Evolutionary conservation across 2,329 filamentous ascomycete genomes (phyloP), one percentile per base, ranked within the genome.

Genomic region (Diaporthe longicolla): DNA sequence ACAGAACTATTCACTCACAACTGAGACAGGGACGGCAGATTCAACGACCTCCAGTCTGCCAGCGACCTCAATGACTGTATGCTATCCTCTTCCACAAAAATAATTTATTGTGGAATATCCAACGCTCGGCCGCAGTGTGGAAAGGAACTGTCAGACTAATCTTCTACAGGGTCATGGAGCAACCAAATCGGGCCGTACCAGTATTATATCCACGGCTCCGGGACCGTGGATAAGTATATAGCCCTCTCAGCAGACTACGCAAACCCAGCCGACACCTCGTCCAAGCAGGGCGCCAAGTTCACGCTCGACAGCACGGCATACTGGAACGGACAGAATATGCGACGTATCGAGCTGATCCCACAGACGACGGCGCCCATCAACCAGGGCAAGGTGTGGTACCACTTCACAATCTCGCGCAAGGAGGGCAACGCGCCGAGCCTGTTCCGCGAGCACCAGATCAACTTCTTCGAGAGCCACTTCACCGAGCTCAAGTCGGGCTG

Each of bases 311-410:
- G 82, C 78, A 92, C 89, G 0, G 87, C 92, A 0, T 93, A 90
- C 81, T 94, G 92, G 92, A 91, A 94, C 82, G 91, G 90, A 29
- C 91, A 93, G 80, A 89, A 82, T 63, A 94, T 94, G 93, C 90
- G 92, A 80, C 88, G 93, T 66, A 94, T 91, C 0, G 93, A 94
- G 83, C 84, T 94, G 75, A 94, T 94, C 77, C 92, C 93, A 13
- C 91, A 93, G 83, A 93, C 92, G 0, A 88, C 82, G 1, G 89
- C 89, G 0, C 86, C 91, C 74, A 92, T 94, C 81, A 91, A 90
- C 77, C 79, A 82, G n/a, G 92, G 92, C 59, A 91, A 89, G 68
- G 88, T 93, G 43, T 93, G 87, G 83, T 94, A 94, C 82, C 93
- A 94, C 82, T 94, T 94, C 83, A 91, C 88, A 75, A 88, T 94